These are phyloP conservation scores for Epichloe scottii DNA, from an alignment of 2,329 filamentous ascomycete genomes.

Conservation along the genomic window DNA sequence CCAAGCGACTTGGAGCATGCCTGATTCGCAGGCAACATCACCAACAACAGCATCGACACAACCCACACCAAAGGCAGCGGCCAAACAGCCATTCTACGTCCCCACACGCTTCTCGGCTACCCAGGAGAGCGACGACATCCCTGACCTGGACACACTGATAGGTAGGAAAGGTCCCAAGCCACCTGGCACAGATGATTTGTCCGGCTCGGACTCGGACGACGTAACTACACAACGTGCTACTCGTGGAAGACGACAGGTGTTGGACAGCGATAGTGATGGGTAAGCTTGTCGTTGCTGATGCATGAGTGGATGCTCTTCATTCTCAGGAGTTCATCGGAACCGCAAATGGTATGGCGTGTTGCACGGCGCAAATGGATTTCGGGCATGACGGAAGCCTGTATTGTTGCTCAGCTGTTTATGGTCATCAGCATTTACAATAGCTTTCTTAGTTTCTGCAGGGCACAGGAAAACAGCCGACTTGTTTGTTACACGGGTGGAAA, in stretches of 20 bases:
- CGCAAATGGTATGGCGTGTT: background rate
- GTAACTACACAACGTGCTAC: constrained; percentile 8
- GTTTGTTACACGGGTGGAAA: no score
- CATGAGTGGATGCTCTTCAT: background rate
- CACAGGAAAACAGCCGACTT: no score
- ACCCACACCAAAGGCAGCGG: constrained; percentile 7
- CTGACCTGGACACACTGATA: constrained; percentile 21
- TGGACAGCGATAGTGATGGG: constrained; percentile 20
- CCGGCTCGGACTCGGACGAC: constrained; percentile 11
- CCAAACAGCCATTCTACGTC: constrained; percentile 23
- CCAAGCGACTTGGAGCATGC: constrained; percentile 24
- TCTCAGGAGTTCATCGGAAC: no score
- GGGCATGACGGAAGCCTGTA: background rate
- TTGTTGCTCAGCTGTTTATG: background rate
- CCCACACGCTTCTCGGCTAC: constrained; percentile 26
- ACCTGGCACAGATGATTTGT: constrained; percentile 5
- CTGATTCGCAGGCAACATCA: constrained; percentile 18
- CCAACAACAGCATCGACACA: constrained; percentile 11
- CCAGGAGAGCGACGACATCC: constrained; percentile 29
- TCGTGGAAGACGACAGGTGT: constrained; percentile 17
- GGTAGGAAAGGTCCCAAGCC: constrained; percentile 3
- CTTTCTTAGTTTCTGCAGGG: background rate
- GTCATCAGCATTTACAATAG: background rate
- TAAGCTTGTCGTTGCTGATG: constrained; percentile 2
- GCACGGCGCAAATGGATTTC: background rate